Percentiles rank a stretch among this genome's conserved stretches.
phyloP scores from a whole-genome alignment of 2,329 filamentous ascomycete genomes.

The Colletotrichum euphorbiae region DNA sequence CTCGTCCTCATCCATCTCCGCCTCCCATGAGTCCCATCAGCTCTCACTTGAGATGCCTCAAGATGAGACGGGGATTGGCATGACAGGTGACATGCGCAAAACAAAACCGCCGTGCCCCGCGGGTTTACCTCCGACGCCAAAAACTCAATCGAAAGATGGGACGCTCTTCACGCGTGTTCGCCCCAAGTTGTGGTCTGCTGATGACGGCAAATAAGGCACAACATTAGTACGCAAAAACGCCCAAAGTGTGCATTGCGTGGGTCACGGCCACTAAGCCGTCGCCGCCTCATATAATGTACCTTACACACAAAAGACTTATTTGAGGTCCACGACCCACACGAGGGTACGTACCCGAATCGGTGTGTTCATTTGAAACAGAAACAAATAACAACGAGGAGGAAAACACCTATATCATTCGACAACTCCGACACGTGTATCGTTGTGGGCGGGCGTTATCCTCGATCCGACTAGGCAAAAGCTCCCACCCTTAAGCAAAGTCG shows the following conservation, averaged over 20 bases:
- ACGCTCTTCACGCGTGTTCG: conserved; percentile 16
- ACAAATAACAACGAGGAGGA: conserved; percentile 10
- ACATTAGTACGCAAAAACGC: conserved; percentile 4
- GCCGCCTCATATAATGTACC: too few relatives aligned
- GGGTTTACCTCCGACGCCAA: conserved; percentile 9
- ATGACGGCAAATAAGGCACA: conserved; percentile 17
- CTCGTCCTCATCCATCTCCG: too few relatives aligned
- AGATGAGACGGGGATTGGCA: conserved; percentile 8
- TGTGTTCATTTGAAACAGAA: conserved; percentile 8
- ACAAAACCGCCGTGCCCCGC: neutral
- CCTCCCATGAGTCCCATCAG: too few relatives aligned
- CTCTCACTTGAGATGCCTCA: neutral
- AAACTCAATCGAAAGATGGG: conserved; percentile 34
- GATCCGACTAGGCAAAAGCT: neutral
- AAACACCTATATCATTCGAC: conserved; percentile 27
- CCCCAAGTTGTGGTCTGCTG: conserved; percentile 11
- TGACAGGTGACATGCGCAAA: neutral
- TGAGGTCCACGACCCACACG: neutral
- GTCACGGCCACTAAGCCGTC: conserved; percentile 7
- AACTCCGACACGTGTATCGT: neutral
- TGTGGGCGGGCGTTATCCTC: neutral
- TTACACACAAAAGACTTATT: too few relatives aligned
- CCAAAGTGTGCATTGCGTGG: conserved; percentile 12
- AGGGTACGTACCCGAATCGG: conserved; percentile 18
- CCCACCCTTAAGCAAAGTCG: neutral